Evolutionary conservation across 805 yeast species (phyloP).

Genomic region (Hemisphaericaspora nanyangensis): DNA sequence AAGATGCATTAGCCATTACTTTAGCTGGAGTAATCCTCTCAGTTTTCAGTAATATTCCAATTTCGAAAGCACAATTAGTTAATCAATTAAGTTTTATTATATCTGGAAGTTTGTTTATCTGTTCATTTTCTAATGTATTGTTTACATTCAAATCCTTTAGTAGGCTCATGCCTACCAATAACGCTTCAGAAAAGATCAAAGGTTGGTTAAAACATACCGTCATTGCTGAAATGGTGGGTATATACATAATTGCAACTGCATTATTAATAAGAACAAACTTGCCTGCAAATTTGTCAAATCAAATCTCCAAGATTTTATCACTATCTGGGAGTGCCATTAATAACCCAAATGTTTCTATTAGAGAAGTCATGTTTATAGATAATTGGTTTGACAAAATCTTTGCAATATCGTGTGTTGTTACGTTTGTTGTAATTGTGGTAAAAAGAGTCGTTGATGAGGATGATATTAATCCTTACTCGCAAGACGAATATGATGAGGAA

Average conservation of each 20-base stretch:
- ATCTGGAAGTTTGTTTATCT: conserved; percentile 55
- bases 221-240: conserved; percentile 45
- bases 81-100: conserved; percentile 48
- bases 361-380: conserved; percentile 46
- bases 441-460: conserved; percentile 17
- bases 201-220: conserved; percentile 36
- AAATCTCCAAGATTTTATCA: conserved; percentile 36
- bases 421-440: conserved; percentile 22
- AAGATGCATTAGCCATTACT: conserved; percentile 49
- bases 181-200: conserved; percentile 14
- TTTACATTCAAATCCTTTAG: conserved; percentile 55
- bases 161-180: conserved; percentile 22
- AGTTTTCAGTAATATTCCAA: conserved; percentile 20
- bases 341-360: conserved; percentile 15
- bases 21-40: conserved; percentile 37
- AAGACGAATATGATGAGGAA: conserved; percentile 31
- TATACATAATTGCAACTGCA: conserved; percentile 51
- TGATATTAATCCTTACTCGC: conserved; percentile 3
- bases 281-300: conserved; percentile 41
- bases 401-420: conserved; percentile 38
- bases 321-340: conserved; percentile 27
- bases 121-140: conserved; percentile 63
- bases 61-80: conserved; percentile 38
- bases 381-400: conserved; percentile 52
- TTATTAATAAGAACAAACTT: conserved; percentile 45